Conservation (phyloP, 2,329 filamentous ascomycete species). For the Cadophora luteo-olivacea region DNA sequence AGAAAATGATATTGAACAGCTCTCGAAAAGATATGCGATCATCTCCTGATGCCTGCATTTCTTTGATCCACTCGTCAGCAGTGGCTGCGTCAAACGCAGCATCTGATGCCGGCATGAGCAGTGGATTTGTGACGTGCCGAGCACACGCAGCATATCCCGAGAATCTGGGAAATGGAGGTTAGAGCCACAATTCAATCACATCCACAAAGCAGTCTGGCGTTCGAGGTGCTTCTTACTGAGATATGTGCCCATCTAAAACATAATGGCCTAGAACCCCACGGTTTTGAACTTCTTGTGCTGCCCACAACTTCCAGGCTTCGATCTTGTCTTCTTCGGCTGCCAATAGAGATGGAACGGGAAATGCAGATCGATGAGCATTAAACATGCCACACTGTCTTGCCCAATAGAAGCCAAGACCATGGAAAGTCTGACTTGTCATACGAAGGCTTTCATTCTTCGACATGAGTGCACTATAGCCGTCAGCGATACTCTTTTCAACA, state of each 20-base stretch:
- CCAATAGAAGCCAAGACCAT: background rate
- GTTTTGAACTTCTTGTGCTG: background rate
- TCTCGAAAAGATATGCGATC: background rate
- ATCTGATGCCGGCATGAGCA: slow-evolving; percentile 48
- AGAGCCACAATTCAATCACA: background rate
- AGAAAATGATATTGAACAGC: background rate
- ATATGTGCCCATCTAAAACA: background rate
- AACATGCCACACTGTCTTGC: background rate
- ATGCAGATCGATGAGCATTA: background rate
- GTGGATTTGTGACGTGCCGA: slow-evolving; percentile 50
- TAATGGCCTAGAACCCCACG: background rate
- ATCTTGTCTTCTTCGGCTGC: background rate
- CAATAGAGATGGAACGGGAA: background rate
- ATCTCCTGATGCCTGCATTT: background rate
- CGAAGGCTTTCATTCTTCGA: background rate
- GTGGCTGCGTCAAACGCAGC: slow-evolving; percentile 49
- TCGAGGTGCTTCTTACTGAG: background rate
- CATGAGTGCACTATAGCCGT: background rate
- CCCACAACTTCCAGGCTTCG: background rate
- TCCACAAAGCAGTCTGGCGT: background rate
- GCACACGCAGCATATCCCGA: slow-evolving; percentile 25
- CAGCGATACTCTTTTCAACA: background rate
- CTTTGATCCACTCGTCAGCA: background rate
- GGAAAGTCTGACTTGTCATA: background rate
- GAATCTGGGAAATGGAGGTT: background rate